Base-by-base conservation (phyloP, 202 grass and related monocot genomes). In the Carex sylvatica region DNA sequence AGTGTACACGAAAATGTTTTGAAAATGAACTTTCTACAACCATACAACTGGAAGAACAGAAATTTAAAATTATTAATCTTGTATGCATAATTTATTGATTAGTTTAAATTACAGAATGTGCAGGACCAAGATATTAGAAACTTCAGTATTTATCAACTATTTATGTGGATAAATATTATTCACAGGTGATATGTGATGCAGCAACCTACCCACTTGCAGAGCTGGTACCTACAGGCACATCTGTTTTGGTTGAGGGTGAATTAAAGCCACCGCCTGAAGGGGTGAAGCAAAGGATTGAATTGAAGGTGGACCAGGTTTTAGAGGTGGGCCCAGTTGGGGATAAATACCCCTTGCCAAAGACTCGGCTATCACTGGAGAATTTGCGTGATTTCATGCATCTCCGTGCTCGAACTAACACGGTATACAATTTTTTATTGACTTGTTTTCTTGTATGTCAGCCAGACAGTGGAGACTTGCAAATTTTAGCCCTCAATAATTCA, bases 371-470 rank as follows among this genome's bases (percentile, higher is more conserved):
- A 12, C 84, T 97, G 20, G 94, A 97, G 90, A 94, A 87, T 10
- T 92, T 97, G 61, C 89, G 94, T 75, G 92, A 94, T 23, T 73
- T 87, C 60, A 77, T 91, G 38, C 94, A 97, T 82, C 92, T 97
- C 30, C 90, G 92, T 10, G 82, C 92, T 15, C 90, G 92, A 78
- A 97, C 94, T 35, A 97, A 93, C 81, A 93, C 94, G 88, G 94
- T 97, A 83, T 13, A 56, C 35, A 10, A 19, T 62, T 19, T 19
- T 81, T 80, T 70, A 22, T 40, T 52, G 16, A 53, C 26, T 15
- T 10, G 46, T 79, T 74, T 26, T 16, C 1, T 7, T 56, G 61
- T 52, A 4, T 54, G 19, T 42, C 9, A 15, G 14, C 8, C 9
- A 30, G 20, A 74, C 52, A 78, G 9, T 18, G 2, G 8, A 38